A percentile compares a stretch with the other conserved stretches of the same genome.
Conservation (phyloP, 179 eudicot species). For the Silene coronaria region DNA sequence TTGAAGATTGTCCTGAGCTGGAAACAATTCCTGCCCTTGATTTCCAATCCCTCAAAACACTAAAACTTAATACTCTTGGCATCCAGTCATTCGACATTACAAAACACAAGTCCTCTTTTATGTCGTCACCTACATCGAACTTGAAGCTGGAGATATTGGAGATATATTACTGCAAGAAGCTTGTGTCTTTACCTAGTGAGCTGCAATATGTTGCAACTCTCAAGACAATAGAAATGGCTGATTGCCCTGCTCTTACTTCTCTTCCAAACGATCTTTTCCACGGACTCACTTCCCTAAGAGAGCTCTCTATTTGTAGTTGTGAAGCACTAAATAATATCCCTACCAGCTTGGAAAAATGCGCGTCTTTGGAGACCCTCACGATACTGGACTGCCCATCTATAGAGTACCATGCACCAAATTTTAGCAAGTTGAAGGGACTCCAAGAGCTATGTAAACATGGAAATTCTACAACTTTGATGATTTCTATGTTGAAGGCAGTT, state of each 20-base stretch:
- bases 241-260: constrained; percentile 4
- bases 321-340: neutral
- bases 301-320: neutral
- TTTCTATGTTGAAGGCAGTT: constrained; percentile 1
- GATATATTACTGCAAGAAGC: neutral
- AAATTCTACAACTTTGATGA: neutral
- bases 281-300: neutral
- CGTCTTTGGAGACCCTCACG: neutral
- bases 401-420: neutral
- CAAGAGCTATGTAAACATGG: neutral
- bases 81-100: neutral
- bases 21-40: neutral
- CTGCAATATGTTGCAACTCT: neutral
- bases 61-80: neutral
- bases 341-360: constrained; percentile 4
- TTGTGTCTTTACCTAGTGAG: constrained; percentile 12
- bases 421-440: neutral
- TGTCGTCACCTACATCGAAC: neutral
- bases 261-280: constrained; percentile 12
- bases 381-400: constrained; percentile 4
- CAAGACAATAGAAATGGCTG: neutral
- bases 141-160: constrained; percentile 4
- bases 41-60: neutral
- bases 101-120: neutral
- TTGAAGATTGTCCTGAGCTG: neutral